These are phyloP conservation scores for Coemansia sp. DNA, from an alignment of 192 early-diverging fungal genomes.

Conservation along the genomic window DNA sequence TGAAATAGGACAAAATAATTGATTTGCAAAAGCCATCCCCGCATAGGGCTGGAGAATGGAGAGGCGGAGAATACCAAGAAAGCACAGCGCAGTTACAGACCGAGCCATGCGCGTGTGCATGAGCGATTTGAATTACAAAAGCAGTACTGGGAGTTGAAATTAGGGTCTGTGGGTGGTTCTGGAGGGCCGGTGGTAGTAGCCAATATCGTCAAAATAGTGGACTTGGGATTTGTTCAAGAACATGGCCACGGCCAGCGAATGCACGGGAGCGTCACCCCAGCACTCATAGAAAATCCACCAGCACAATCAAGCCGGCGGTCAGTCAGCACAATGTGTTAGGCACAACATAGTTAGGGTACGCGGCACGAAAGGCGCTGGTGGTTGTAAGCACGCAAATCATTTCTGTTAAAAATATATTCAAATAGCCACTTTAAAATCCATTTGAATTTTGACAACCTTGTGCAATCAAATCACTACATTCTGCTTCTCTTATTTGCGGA, in stretches of 20 bases:
- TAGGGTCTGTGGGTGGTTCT: slow-evolving; percentile 52
- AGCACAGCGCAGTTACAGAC: slow-evolving; percentile 5
- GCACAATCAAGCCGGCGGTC: slow-evolving; percentile 13
- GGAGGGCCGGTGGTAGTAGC: slow-evolving; percentile 55
- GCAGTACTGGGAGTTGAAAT: slow-evolving; percentile 48
- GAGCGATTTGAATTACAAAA: slow-evolving; percentile 40
- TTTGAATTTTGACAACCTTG: no score
- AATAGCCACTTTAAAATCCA: no score
- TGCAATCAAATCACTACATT: no score
- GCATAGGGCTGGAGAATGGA: not conserved
- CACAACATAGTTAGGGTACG: slow-evolving; percentile 15
- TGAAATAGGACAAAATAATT: not conserved
- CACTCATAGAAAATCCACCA: slow-evolving; percentile 5
- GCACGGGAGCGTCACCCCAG: slow-evolving; percentile 44
- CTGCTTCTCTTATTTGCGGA: no score
- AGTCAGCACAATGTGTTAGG: slow-evolving; percentile 56
- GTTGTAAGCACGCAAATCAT: not conserved
- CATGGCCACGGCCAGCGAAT: slow-evolving; percentile 62
- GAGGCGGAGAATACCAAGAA: not conserved
- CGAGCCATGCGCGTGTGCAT: slow-evolving; percentile 37
- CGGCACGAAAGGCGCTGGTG: slow-evolving; percentile 50
- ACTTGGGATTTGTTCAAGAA: slow-evolving; percentile 58
- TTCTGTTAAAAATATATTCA: no score
- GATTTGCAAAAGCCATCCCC: no score
- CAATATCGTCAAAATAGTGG: slow-evolving; percentile 70